A percentile compares a stretch with the other conserved stretches of the same genome.
Evolutionary conservation across 352 stramenopile genomes (phyloP).

Genomic region (Peronospora belbahrii): DNA sequence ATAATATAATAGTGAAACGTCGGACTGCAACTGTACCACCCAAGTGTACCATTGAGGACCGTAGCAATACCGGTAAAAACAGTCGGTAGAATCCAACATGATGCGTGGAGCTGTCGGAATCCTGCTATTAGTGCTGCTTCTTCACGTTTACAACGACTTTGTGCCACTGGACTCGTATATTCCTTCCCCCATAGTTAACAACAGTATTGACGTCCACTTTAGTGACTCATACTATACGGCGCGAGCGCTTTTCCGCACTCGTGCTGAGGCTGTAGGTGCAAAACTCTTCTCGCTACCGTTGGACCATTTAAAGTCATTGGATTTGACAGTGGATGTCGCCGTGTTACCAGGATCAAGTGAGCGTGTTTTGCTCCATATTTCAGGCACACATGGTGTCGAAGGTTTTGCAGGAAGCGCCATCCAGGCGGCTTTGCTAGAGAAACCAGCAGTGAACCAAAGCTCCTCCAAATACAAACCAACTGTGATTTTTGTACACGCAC

Average conservation of each 20-base stretch:
- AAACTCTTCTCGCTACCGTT: conserved; percentile 44
- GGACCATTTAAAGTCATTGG: conserved; percentile 29
- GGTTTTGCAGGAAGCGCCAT: conserved; percentile 81
- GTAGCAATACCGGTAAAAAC: neutral
- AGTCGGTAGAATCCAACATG: neutral
- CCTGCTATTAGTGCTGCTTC: conserved; percentile 26
- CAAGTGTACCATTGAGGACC: neutral
- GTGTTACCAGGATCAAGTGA: conserved; percentile 40
- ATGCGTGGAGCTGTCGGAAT: conserved; percentile 3
- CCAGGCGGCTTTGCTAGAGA: conserved; percentile 45
- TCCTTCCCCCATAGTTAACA: conserved; percentile 7
- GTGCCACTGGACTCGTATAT: conserved; percentile 37
- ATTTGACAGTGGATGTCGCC: conserved; percentile 63
- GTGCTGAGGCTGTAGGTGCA: conserved; percentile 25
- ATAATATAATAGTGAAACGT: conserved; percentile 6
- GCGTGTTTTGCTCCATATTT: conserved; percentile 66
- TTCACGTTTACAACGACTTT: conserved; percentile 46
- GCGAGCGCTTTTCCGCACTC: conserved; percentile 45
- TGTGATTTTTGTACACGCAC: conserved; percentile 86
- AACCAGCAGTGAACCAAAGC: conserved; percentile 5
- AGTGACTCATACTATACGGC: conserved; percentile 60
- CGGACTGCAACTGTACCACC: conserved; percentile 2
- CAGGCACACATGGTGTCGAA: conserved; percentile 76
- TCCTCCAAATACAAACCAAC: conserved; percentile 37
- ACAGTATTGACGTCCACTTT: conserved; percentile 40